Evolutionary conservation across 140 eudicot species (phyloP), one percentile per base, ranked within the genome.

Genomic region (Flaveria floridana): DNA sequence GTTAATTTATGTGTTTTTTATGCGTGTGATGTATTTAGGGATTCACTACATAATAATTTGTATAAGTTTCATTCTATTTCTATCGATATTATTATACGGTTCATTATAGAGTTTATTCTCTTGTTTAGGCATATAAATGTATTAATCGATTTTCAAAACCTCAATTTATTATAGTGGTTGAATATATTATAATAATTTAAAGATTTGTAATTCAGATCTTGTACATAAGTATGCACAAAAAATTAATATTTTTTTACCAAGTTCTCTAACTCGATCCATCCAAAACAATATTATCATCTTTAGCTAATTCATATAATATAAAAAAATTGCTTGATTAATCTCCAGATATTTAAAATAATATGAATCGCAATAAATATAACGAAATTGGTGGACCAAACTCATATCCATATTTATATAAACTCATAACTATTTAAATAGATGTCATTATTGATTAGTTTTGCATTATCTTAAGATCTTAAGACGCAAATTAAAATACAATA

Each of bases 231-330:
- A 9, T 8, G 50, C 34, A 7, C 34, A 20, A 58, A 0, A 58
- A 58, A 11, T 7, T 6, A 18, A 57, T 19, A 28, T 34, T 34
- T 34, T 34, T 34, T 6, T 44, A 13, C 30, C 26, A 65, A 30
- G 15, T 15, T 15, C 14, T 9, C 52, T 37, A 18, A 18, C 62
- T 55, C 1, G 19, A 55, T 18, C 26, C 28, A 48, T 39, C 28
- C 21, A 13, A 34, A 65, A 65, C 37, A 70, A 70, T 70, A 70
- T 34, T 51, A 70, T 34, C 50, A 16, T 28, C 0, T 19, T 34
- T 6, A 53, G 15, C n/a, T 41, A 34, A 34, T 34, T 28, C n/a
- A 25, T 63, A 4, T 12, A 15, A 4, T 63, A 15, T 28, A 13
- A 63, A 63, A 14, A 63, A 2, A 28, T 7, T 30, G 5, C 4